Evolutionary conservation across 2,329 filamentous ascomycete species (phyloP), one percentile per base, ranked within the genome.

Genomic region (Tolypocladium sp.): DNA sequence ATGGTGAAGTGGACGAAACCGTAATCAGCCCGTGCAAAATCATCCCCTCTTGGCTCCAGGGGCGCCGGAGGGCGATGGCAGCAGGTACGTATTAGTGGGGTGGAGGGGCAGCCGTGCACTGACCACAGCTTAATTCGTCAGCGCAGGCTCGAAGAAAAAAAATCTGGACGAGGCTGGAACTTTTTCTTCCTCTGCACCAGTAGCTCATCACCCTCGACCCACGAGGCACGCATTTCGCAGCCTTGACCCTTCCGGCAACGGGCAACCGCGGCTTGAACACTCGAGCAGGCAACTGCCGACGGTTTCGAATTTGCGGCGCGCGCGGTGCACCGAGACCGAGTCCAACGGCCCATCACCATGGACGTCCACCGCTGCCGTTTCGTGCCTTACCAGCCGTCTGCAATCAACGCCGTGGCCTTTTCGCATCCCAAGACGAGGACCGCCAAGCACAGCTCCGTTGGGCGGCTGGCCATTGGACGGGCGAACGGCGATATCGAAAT

Each of bases 301-400:
- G 30, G 4, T 15, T 35, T 53, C 49, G 12, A 35, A 22, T 37
- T 13, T 15, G 20, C 30, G 20, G 49, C 49, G 49, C 49, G 30
- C 20, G 49, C 49, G 49, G 52, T 17, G n/a, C 38, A 51, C 51
- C 25, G 15, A 41, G 53, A 27, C 13, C 2, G 17, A 27, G 13
- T 12, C 25, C 25, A 41, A 33, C 51, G 17, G 9, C 41, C 46
- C 51, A 13, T 41, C 62, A 63, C 60, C 60, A 97, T 97, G 93
- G 93, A 97, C 76, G 88, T 99, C 71, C 94, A 99, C 79, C 91
- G 94, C 69, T 96, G 92, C 71, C 91, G 94, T 71, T 99, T 99
- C 77, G 89, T 99, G 66, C 90, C 90, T 46, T 97, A 90, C 75
- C 91, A 92, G 64, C 89, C 91, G 9, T 91, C 91, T 61, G 88